These are phyloP conservation scores for Reticulascus tulasneorum DNA, from an alignment of 2,329 filamentous ascomycete genomes.

Conservation along the genomic window DNA sequence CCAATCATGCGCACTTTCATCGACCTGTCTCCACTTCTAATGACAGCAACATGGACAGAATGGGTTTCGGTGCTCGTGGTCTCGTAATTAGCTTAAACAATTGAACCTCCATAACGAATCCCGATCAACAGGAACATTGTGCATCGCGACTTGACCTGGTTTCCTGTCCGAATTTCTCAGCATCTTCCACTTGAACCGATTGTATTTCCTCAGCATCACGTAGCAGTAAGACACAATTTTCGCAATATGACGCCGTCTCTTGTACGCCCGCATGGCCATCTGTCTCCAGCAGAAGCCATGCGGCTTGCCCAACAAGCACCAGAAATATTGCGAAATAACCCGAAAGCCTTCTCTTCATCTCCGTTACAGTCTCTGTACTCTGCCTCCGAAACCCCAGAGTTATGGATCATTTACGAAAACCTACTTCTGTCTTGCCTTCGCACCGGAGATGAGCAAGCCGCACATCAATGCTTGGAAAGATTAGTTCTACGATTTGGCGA, in stretches of 20 bases:
- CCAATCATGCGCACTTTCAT: no score
- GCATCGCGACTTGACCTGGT: no score
- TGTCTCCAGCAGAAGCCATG: constrained; percentile 52
- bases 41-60: no score
- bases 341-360: constrained; percentile 52
- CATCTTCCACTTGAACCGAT: no score
- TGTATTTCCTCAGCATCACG: no score
- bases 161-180: no score
- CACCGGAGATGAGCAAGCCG: constrained; percentile 76
- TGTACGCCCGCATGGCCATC: constrained; percentile 52
- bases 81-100: no score
- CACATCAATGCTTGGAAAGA: constrained; percentile 69
- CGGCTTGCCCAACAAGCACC: constrained; percentile 60
- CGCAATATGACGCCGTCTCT: constrained; percentile 51
- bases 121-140: no score
- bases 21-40: no score
- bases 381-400: constrained; percentile 66
- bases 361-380: constrained; percentile 50
- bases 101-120: no score
- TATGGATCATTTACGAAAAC: constrained; percentile 85
- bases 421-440: constrained; percentile 79
- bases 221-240: no score
- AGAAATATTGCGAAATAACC: constrained; percentile 48
- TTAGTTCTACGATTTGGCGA: constrained; percentile 77
- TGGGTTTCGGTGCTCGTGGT: no score